Percentiles rank a stretch among this genome's conserved stretches.
These are phyloP conservation scores for Daphne laureola DNA, from an alignment of 441 rosid species.

Conservation along the genomic window DNA sequence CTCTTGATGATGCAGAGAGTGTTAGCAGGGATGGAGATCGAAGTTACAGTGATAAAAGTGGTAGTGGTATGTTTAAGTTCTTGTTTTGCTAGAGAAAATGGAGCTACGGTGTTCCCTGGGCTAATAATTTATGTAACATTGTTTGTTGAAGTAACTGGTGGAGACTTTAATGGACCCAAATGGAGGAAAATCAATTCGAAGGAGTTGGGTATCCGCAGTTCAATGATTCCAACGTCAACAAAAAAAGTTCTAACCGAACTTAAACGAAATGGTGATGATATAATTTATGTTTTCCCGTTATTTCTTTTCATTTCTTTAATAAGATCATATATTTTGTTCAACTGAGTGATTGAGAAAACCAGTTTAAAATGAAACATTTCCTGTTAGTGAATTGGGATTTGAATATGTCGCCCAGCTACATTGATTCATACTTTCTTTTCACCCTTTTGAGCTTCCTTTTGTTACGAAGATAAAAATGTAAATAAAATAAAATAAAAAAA, in stretches of 20 bases:
- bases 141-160: slow-evolving; percentile 20
- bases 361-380: neutral
- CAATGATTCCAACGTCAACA: slow-evolving; percentile 51
- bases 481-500: no score
- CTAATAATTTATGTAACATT: neutral
- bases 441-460: neutral
- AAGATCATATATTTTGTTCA: slow-evolving; percentile 4
- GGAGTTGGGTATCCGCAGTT: slow-evolving; percentile 60
- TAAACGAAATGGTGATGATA: slow-evolving; percentile 41
- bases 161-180: slow-evolving; percentile 18
- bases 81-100: neutral
- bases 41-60: slow-evolving; percentile 13
- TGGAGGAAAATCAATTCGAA: slow-evolving; percentile 55
- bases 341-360: neutral
- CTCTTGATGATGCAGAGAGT: slow-evolving; percentile 37
- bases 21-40: slow-evolving; percentile 15
- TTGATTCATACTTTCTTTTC: neutral
- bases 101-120: neutral
- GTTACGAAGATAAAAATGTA: neutral
- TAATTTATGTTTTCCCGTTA: neutral
- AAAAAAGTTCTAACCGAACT: slow-evolving; percentile 66
- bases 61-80: slow-evolving; percentile 9
- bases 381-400: neutral
- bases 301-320: neutral
- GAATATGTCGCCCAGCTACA: neutral